A percentile compares a stretch with the other conserved stretches of the same genome.
Evolutionary conservation across 2,329 filamentous ascomycete species (phyloP).

Genomic region (Apiospora malaysiana): DNA sequence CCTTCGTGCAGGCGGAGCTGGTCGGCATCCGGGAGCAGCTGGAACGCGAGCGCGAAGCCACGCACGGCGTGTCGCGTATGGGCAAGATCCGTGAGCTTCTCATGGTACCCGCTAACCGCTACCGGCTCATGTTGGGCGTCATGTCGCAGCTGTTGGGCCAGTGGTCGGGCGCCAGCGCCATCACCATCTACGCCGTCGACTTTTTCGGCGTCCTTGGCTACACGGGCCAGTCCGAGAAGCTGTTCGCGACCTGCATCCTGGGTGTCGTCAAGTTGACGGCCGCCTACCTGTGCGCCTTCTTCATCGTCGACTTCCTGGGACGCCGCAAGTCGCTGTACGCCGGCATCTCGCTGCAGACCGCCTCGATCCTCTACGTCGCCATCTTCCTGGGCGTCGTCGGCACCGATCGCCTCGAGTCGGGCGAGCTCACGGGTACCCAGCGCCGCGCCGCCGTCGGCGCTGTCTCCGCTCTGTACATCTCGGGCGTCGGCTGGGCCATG

Average conservation of each 20-base stretch:
- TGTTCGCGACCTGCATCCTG: slow-evolving; percentile 63
- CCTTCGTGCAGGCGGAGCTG: slow-evolving; percentile 38
- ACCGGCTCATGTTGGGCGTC: slow-evolving; percentile 51
- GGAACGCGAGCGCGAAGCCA: slow-evolving; percentile 54
- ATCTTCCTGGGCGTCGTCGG: slow-evolving; percentile 49
- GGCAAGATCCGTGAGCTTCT: slow-evolving; percentile 51
- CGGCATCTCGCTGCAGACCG: slow-evolving; percentile 45
- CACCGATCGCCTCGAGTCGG: slow-evolving; percentile 51
- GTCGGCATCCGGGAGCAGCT: slow-evolving; percentile 41
- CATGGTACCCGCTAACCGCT: slow-evolving; percentile 47
- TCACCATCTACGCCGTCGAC: slow-evolving; percentile 62
- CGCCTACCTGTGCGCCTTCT: slow-evolving; percentile 59
- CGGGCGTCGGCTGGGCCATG: slow-evolving; percentile 52
- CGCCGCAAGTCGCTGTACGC: slow-evolving; percentile 52
- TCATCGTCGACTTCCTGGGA: slow-evolving; percentile 64
- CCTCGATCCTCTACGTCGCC: slow-evolving; percentile 47
- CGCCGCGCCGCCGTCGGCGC: slow-evolving; percentile 54
- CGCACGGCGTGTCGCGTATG: slow-evolving; percentile 49
- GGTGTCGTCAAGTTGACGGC: slow-evolving; percentile 61
- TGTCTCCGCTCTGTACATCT: slow-evolving; percentile 55
- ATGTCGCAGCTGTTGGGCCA: slow-evolving; percentile 51
- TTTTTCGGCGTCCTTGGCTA: slow-evolving; percentile 62
- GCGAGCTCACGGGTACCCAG: slow-evolving; percentile 30
- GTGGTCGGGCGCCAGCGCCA: slow-evolving; percentile 49
- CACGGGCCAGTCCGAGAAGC: slow-evolving; percentile 57